These are phyloP conservation scores for Artomyces pyxidatus DNA, from an alignment of 768 basidiomycete genomes.

Conservation along the genomic window DNA sequence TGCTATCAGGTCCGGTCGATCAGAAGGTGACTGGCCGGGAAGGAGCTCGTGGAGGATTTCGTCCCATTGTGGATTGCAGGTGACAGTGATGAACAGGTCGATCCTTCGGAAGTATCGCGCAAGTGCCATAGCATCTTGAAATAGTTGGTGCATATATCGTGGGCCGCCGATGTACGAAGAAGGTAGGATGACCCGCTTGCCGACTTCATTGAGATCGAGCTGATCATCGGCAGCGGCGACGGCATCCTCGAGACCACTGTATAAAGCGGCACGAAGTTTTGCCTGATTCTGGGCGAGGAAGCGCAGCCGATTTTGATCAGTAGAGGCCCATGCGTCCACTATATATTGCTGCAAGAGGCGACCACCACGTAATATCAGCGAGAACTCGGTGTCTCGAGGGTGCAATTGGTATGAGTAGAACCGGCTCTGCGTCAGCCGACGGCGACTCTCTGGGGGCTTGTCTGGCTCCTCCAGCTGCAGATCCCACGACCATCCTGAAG, in stretches of 20 bases:
- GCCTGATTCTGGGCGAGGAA: slow-evolving; percentile 29
- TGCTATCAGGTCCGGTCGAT: slow-evolving; percentile 41
- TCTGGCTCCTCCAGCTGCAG: slow-evolving; percentile 11
- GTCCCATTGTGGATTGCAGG: background rate
- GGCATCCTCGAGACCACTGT: slow-evolving; percentile 28
- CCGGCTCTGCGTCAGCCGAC: slow-evolving; percentile 19
- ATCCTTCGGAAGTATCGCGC: slow-evolving; percentile 26
- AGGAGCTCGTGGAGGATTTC: slow-evolving; percentile 31
- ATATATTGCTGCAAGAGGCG: slow-evolving; percentile 37
- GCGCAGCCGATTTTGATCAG: slow-evolving; percentile 32
- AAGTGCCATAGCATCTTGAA: slow-evolving; percentile 41
- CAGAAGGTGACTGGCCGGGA: slow-evolving; percentile 29
- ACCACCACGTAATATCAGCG: slow-evolving; percentile 27
- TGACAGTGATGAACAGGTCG: slow-evolving; percentile 30
- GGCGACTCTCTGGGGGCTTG: background rate
- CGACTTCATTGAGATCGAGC: slow-evolving; percentile 24
- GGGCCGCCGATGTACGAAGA: slow-evolving; percentile 34
- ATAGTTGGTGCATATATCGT: slow-evolving; percentile 33
- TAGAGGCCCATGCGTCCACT: slow-evolving; percentile 37
- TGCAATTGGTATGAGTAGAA: slow-evolving; percentile 30
- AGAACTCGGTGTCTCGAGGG: slow-evolving; percentile 13
- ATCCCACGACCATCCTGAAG: slow-evolving; percentile 29
- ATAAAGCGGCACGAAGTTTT: slow-evolving; percentile 26
- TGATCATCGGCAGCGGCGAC: slow-evolving; percentile 15
- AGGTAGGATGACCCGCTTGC: slow-evolving; percentile 30